Conservation (phyloP, 2,329 filamentous ascomycete species). For the Botrytis byssoidea region DNA sequence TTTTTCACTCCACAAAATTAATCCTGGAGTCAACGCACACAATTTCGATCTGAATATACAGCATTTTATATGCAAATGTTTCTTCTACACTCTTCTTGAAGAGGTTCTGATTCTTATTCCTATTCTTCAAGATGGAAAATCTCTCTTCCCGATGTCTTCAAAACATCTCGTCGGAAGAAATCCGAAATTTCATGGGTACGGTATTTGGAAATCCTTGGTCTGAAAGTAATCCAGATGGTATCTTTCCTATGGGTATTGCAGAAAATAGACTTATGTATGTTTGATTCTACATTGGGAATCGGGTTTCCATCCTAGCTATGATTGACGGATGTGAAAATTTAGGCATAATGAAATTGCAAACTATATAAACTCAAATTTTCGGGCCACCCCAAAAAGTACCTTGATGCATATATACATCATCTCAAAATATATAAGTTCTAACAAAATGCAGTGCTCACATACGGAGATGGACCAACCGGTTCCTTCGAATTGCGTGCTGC, state of each 20-base stretch:
- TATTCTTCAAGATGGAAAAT: background rate
- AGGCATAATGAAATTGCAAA: slow-evolving; percentile 25
- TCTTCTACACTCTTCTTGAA: background rate
- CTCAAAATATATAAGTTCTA: background rate
- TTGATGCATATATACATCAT: background rate
- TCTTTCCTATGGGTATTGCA: slow-evolving; percentile 24
- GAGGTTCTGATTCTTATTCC: too few species aligned
- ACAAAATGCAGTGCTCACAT: slow-evolving; percentile 23
- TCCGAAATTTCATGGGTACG: slow-evolving; percentile 16
- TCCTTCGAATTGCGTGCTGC: slow-evolving; percentile 41
- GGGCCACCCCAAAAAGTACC: slow-evolving; percentile 15
- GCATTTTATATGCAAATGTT: background rate
- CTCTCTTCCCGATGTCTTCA: slow-evolving; percentile 21
- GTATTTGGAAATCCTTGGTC: slow-evolving; percentile 24
- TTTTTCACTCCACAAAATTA: background rate
- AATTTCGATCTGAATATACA: background rate
- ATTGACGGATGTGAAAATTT: background rate
- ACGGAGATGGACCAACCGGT: slow-evolving; percentile 30
- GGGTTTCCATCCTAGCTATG: background rate
- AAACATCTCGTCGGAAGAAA: slow-evolving; percentile 18
- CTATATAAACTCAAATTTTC: slow-evolving; percentile 20
- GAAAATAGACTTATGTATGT: slow-evolving; percentile 27
- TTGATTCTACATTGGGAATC: too few species aligned
- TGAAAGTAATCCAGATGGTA: slow-evolving; percentile 21
- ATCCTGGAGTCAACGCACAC: background rate